A percentile compares a stretch with the other conserved stretches of the same genome.
Evolutionary conservation across 345 rosid species (phyloP).

Genomic region (Citrus sinensis): DNA sequence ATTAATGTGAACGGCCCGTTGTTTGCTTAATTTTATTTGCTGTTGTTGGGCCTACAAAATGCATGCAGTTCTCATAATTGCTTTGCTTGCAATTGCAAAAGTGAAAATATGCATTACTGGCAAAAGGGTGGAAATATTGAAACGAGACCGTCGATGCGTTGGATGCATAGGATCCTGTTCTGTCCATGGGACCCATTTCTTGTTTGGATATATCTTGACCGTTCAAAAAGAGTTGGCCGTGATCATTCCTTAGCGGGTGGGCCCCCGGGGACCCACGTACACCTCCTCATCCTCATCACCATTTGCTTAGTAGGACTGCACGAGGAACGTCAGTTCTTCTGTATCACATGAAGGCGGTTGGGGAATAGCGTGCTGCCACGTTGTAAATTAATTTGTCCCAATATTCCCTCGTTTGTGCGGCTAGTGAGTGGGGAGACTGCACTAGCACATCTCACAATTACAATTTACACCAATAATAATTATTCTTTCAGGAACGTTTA

Average conservation of each 20-base stretch:
- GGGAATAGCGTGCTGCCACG: neutral
- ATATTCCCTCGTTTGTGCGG: no score
- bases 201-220: neutral
- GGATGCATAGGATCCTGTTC: constrained; percentile 6
- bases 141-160: neutral
- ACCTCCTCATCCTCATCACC: neutral
- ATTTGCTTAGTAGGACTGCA: neutral
- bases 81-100: neutral
- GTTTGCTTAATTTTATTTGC: neutral
- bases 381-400: neutral
- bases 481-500: no score
- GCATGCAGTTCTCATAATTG: neutral
- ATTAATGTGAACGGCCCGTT: neutral
- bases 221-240: neutral
- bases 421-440: no score
- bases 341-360: neutral
- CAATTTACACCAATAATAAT: no score
- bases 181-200: neutral
- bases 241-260: neutral
- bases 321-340: neutral
- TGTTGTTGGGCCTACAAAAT: neutral
- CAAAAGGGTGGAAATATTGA: neutral
- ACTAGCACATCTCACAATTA: accelerated
- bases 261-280: neutral
- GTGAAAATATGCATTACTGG: neutral